These are phyloP conservation scores for Cerrena zonata DNA, from an alignment of 1,284 basidiomycete genomes.

Conservation along the genomic window DNA sequence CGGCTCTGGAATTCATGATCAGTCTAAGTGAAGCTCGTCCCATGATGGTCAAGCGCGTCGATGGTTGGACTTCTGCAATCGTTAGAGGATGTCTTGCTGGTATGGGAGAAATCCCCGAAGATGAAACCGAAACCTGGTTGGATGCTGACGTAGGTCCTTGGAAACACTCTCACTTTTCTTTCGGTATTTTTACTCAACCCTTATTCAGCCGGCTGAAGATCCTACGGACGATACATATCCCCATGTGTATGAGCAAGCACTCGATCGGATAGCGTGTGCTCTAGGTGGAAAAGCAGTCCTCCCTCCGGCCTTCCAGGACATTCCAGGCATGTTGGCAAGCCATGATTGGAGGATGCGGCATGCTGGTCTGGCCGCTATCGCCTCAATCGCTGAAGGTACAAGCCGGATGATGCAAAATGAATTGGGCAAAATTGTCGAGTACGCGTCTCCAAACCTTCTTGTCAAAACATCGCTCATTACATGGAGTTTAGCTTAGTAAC, in stretches of 20 bases:
- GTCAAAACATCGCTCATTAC: slow-evolving; percentile 5
- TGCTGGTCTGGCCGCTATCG: slow-evolving; percentile 76
- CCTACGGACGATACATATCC: slow-evolving; percentile 73
- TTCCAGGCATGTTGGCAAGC: slow-evolving; percentile 70
- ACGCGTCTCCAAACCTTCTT: not conserved
- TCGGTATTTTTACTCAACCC: not conserved
- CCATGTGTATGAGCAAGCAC: slow-evolving; percentile 70
- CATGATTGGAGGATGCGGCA: slow-evolving; percentile 80
- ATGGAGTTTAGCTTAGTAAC: slow-evolving; percentile 55
- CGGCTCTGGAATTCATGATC: slow-evolving; percentile 73
- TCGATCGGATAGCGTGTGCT: slow-evolving; percentile 72
- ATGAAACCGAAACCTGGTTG: slow-evolving; percentile 59
- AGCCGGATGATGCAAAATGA: slow-evolving; percentile 73
- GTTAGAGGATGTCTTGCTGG: slow-evolving; percentile 72
- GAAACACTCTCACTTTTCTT: slow-evolving; percentile 1
- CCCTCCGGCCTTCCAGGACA: slow-evolving; percentile 71
- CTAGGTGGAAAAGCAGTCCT: slow-evolving; percentile 68
- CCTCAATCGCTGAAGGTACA: slow-evolving; percentile 72
- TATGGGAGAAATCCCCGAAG: slow-evolving; percentile 70
- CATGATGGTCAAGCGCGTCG: slow-evolving; percentile 56
- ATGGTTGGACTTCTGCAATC: slow-evolving; percentile 62
- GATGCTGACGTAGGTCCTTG: slow-evolving; percentile 58
- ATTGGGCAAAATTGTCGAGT: slow-evolving; percentile 71
- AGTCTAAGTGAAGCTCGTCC: slow-evolving; percentile 65
- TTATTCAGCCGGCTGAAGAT: slow-evolving; percentile 51